phyloP scores from a whole-genome alignment of 2,329 filamentous ascomycete genomes.

The Furcasterigmium furcatum region DNA sequence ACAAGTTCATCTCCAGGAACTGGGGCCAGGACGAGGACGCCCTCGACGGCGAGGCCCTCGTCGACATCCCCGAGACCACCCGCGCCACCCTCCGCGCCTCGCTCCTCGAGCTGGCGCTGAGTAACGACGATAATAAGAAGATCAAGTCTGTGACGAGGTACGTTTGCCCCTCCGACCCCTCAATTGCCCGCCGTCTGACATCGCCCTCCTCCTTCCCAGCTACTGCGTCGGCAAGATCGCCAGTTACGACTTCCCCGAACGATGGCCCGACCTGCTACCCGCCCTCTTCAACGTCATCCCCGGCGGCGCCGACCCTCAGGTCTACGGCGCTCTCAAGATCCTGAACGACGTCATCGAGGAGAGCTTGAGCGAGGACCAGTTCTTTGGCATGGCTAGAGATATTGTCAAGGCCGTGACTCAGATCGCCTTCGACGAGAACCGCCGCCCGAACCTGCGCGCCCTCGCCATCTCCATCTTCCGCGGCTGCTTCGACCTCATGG shows the following conservation, averaged over 20 bases:
- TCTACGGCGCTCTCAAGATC: constrained; percentile 87
- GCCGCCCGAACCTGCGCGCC: constrained; percentile 74
- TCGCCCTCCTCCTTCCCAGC: constrained; percentile 34
- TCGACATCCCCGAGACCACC: constrained; percentile 68
- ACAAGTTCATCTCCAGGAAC: constrained; percentile 78
- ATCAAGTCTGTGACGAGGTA: constrained; percentile 87
- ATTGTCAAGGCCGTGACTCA: constrained; percentile 82
- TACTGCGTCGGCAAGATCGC: constrained; percentile 90
- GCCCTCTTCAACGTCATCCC: constrained; percentile 75
- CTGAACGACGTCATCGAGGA: constrained; percentile 89
- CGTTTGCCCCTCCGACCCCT: constrained; percentile 2
- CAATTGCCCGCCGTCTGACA: no score
- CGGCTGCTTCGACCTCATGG: constrained; percentile 88
- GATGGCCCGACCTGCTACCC: constrained; percentile 89
- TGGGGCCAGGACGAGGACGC: constrained; percentile 79
- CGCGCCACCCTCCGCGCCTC: constrained; percentile 71
- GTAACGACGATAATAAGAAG: constrained; percentile 72
- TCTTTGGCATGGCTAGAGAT: constrained; percentile 84
- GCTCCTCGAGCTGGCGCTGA: constrained; percentile 75
- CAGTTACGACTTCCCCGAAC: constrained; percentile 85
- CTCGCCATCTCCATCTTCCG: constrained; percentile 88
- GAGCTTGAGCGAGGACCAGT: constrained; percentile 89
- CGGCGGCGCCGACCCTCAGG: constrained; percentile 70
- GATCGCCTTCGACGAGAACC: constrained; percentile 71
- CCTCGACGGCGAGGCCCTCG: constrained; percentile 54